Conservation (phyloP, 768 basidiomycete species). For the Dacryopinax primogenitus region DNA sequence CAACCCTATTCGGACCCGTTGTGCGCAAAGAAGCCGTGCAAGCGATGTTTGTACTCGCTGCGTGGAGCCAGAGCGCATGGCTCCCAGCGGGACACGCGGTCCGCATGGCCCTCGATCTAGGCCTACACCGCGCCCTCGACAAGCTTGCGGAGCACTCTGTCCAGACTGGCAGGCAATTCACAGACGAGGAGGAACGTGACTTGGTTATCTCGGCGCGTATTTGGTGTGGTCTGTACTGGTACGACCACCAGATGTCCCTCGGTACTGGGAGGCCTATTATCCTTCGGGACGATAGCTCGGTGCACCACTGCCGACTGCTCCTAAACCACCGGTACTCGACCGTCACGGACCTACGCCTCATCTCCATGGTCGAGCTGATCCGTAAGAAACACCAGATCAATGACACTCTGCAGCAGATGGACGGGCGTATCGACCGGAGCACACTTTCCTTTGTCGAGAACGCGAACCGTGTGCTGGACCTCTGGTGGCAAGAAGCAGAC, state of each 20-base stretch:
- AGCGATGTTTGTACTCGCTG: constrained; percentile 83
- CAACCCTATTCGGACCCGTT: constrained; percentile 83
- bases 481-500: constrained; percentile 85
- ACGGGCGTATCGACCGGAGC: constrained; percentile 73
- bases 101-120: constrained; percentile 90
- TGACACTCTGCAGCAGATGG: constrained; percentile 73
- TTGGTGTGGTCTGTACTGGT: constrained; percentile 92
- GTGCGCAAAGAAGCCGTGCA: constrained; percentile 91
- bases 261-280: constrained; percentile 86
- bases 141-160: constrained; percentile 66
- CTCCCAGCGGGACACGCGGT: constrained; percentile 90
- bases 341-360: constrained; percentile 75
- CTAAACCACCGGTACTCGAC: constrained; percentile 77
- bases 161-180: constrained; percentile 31
- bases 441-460: constrained; percentile 79
- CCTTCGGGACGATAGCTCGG: constrained; percentile 75
- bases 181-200: constrained; percentile 74
- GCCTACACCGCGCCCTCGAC: constrained; percentile 81
- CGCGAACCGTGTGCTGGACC: constrained; percentile 73
- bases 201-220: constrained; percentile 84
- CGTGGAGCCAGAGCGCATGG: constrained; percentile 93
- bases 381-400: constrained; percentile 94
- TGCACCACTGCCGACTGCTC: constrained; percentile 69
- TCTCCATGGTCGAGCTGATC: constrained; percentile 81
- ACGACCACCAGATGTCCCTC: constrained; percentile 90